A percentile compares a stretch with the other conserved stretches of the same genome.
phyloP scores from a whole-genome alignment of 306 rosid species.

The Leucaena leucocephala region DNA sequence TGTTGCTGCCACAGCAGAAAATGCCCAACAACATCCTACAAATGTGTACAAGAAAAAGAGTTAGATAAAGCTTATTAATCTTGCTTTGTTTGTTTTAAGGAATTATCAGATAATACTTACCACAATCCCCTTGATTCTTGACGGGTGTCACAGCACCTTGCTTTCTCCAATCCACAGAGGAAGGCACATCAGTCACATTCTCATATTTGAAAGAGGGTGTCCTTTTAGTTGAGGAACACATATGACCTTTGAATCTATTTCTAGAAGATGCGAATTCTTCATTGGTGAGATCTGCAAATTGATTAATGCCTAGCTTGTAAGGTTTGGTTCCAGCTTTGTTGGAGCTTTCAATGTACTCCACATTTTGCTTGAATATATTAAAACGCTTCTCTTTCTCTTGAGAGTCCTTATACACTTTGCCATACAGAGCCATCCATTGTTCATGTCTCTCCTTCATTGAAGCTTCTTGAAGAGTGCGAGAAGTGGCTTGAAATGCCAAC shows the following conservation, averaged over 20 bases:
- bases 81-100: too few relatives aligned
- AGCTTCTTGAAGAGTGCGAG: neutral
- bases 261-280: neutral
- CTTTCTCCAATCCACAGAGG: too few relatives aligned
- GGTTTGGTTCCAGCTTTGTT: neutral
- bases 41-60: too few relatives aligned
- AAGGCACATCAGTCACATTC: neutral
- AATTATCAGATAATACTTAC: neutral
- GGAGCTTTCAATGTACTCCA: conserved; percentile 28
- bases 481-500: conserved; percentile 31
- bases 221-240: neutral
- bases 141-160: neutral
- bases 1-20: too few relatives aligned
- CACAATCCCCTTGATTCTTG: neutral
- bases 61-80: too few relatives aligned
- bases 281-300: too few relatives aligned
- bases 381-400: neutral
- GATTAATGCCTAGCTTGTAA: neutral
- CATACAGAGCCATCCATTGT: conserved; percentile 34
- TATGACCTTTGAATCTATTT: neutral
- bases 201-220: neutral
- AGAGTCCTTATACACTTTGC: neutral
- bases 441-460: conserved; percentile 8
- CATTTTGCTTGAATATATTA: conserved; percentile 16
- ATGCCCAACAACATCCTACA: neutral